A percentile compares a stretch with the other conserved stretches of the same genome.
These are phyloP conservation scores for Beauveria rudraprayagi DNA, from an alignment of 2,329 filamentous ascomycete species.

Conservation along the genomic window DNA sequence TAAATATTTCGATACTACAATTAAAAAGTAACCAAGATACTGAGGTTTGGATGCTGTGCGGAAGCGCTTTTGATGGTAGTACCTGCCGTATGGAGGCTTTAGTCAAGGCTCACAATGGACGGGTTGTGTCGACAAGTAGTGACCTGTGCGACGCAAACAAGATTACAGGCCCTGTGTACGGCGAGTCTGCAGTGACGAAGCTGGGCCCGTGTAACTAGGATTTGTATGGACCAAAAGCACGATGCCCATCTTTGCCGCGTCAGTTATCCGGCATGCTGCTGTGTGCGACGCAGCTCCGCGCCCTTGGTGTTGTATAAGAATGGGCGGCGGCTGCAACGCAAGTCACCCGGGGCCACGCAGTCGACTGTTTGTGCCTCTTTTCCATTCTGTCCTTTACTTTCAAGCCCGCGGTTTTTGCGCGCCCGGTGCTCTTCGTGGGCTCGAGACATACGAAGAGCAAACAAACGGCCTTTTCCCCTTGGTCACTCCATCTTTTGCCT, in stretches of 20 bases:
- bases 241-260: neutral
- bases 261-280: neutral
- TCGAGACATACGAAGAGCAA: too few species aligned
- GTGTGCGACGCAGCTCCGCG: neutral
- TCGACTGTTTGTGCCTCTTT: neutral
- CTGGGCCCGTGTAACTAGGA: neutral
- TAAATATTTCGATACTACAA: slow-evolving; percentile 9
- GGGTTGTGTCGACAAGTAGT: neutral
- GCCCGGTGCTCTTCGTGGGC: too few species aligned
- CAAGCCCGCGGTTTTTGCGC: too few species aligned
- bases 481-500: neutral
- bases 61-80: neutral
- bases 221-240: neutral
- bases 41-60: neutral
- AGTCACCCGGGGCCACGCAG: neutral
- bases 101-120: neutral
- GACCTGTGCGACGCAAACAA: slow-evolving; percentile 1
- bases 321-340: neutral
- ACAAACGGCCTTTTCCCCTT: too few species aligned
- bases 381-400: neutral
- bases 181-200: neutral
- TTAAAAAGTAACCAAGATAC: neutral
- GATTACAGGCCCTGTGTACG: neutral
- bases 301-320: neutral
- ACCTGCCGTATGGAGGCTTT: neutral